Conservation (phyloP, 768 basidiomycete species). For the Termitomyces titanicus region DNA sequence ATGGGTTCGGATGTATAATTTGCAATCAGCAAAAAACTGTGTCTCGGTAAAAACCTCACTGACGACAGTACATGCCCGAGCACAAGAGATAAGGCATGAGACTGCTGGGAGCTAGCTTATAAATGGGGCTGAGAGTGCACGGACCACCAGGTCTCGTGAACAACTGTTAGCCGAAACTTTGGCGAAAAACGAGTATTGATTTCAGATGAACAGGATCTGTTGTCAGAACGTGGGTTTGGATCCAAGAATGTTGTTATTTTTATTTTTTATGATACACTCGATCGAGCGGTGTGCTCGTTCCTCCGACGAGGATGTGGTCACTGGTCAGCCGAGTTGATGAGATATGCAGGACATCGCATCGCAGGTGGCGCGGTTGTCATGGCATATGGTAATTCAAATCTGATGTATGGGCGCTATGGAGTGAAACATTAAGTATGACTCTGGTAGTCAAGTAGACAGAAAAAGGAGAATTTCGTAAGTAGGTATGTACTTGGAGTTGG, state of each 20-base stretch:
- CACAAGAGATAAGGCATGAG: conserved; percentile 71
- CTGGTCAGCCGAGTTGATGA: too few species aligned
- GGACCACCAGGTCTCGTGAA: conserved; percentile 37
- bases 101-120: conserved; percentile 26
- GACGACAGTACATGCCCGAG: conserved; percentile 94
- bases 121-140: conserved; percentile 44
- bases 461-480: too few species aligned
- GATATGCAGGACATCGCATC: too few species aligned
- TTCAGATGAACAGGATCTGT: too few species aligned
- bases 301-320: neutral
- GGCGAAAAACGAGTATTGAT: neutral
- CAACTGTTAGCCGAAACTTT: neutral
- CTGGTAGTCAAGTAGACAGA: too few species aligned
- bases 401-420: neutral
- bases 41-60: conserved; percentile 96
- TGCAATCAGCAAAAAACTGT: conserved; percentile 96
- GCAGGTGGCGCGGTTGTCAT: conserved; percentile 6
- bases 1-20: conserved; percentile 97
- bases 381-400: neutral
- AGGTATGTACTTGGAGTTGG: too few species aligned
- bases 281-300: neutral
- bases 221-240: too few species aligned
- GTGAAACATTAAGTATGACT: too few species aligned
- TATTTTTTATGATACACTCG: too few species aligned
- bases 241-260: too few species aligned